These are phyloP conservation scores for Sporothrix globosa DNA, from an alignment of 2,329 filamentous ascomycete genomes.

Conservation along the genomic window DNA sequence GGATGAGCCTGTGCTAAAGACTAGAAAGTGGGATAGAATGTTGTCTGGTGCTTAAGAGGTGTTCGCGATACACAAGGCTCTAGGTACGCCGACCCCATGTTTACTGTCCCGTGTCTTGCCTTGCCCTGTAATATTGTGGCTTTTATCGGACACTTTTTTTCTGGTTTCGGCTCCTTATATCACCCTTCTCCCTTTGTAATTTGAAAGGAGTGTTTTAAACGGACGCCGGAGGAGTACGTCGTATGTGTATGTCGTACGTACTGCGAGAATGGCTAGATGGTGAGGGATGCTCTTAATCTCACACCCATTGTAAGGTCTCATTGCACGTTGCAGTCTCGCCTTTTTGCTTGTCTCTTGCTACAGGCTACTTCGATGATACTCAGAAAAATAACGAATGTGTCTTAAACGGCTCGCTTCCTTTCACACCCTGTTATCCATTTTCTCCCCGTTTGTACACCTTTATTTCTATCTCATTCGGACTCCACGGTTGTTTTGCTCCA, in stretches of 20 bases:
- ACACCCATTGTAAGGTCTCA: not conserved
- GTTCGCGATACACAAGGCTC: not conserved
- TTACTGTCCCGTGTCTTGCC: not conserved
- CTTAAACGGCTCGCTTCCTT: not conserved
- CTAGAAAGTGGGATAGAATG: no score
- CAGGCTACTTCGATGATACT: not conserved
- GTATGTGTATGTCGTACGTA: no score
- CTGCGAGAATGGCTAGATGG: not conserved
- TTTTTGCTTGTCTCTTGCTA: not conserved
- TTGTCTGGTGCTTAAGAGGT: no score
- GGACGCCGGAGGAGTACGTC: not conserved
- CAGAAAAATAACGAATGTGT: not conserved
- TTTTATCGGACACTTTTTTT: constrained; percentile 18
- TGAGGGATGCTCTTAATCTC: not conserved
- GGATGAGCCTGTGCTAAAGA: not conserved
- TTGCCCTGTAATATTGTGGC: constrained; percentile 14
- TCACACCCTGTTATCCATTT: not conserved
- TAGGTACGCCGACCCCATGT: not conserved
- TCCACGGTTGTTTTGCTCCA: not conserved
- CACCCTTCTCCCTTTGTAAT: not conserved
- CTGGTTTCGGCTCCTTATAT: not conserved
- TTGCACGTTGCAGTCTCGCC: not conserved
- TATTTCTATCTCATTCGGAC: not conserved
- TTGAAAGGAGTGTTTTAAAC: not conserved
- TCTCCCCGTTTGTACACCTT: not conserved